Base-by-base conservation (phyloP, 2,329 filamentous ascomycete genomes). In the Aureobasidium pullulans region DNA sequence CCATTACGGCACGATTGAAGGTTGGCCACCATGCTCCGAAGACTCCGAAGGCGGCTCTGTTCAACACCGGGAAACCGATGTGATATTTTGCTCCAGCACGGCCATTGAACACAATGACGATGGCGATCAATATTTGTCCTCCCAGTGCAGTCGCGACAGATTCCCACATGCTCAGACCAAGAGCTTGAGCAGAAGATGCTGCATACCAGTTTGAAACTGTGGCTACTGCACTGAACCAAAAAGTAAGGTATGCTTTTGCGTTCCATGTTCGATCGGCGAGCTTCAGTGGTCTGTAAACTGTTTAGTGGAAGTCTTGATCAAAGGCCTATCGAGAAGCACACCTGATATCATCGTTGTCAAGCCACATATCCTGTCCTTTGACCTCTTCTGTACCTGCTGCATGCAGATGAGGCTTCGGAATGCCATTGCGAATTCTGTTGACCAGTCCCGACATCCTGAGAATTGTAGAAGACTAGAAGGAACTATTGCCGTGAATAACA, bases 111-210 rank as follows among this genome's bases (percentile, higher is more conserved):
- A 72, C 71, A 65, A 78, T 76, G 60, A 76, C 65, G 60, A 73
- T 52, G 37, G 72, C 72, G 57, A 75, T 72, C 9, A 79, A 66
- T 28, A 71, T 67, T 37, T 77, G 73, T 7, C 77, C 76, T 4
- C 70, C 74, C 19, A 74, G 66, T 3, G 68, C 64, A 64, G 72
- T 75, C 3, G 64, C 72, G 1, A 78, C n/a, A 62, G 3, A 71
- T 63, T 78, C 76, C 76, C 76, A 79, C 69, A 78, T 75, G 52
- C 70, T 75, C 31, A 79, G 66, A 9, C 76, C 76, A n/a, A 46
- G 10, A 32, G 53, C 53, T 46, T 44, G 42, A 16, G 53, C 53
- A 10, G 53, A 43, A 4, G 53, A 57, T 36, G 42, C 53, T 6
- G 34, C 53, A 29, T 57, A 57, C 39, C 39, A 57, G 29, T 43